These are phyloP conservation scores for Claviceps monticola DNA, from an alignment of 2,329 filamentous ascomycete species.

Conservation along the genomic window DNA sequence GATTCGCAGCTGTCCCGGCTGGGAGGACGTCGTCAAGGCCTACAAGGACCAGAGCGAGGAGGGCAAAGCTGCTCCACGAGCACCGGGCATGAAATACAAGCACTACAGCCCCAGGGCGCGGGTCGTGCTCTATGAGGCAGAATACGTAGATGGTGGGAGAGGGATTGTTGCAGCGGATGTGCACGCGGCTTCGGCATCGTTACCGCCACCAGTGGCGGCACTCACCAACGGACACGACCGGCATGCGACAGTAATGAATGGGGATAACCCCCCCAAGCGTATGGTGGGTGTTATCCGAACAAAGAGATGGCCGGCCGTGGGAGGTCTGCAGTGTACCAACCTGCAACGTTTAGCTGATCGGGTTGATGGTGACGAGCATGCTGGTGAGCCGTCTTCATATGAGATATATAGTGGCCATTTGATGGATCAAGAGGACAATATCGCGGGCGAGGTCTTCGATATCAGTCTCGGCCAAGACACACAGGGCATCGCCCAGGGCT, in stretches of 20 bases:
- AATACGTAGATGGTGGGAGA: slow-evolving; percentile 18
- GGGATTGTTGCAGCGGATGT: slow-evolving; percentile 25
- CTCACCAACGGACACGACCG: slow-evolving; percentile 4
- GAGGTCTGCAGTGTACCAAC: slow-evolving; percentile 22
- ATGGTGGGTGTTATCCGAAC: slow-evolving; percentile 42
- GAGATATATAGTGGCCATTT: slow-evolving; percentile 29
- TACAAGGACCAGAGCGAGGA: slow-evolving; percentile 66
- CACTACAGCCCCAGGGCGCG: slow-evolving; percentile 88
- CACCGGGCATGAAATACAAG: slow-evolving; percentile 97
- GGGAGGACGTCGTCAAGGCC: slow-evolving; percentile 63
- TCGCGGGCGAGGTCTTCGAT: slow-evolving; percentile 42
- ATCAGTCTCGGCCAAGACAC: slow-evolving; percentile 59
- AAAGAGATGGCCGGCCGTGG: slow-evolving; percentile 33
- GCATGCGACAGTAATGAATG: slow-evolving; percentile 8
- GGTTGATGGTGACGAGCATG: slow-evolving; percentile 1
- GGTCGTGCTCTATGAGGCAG: slow-evolving; percentile 67
- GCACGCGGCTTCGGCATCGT: slow-evolving; percentile 7
- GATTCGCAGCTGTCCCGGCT: slow-evolving; percentile 59
- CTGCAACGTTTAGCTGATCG: slow-evolving; percentile 12
- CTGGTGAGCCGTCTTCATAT: slow-evolving; percentile 19
- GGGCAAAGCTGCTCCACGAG: slow-evolving; percentile 54
- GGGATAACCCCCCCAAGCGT: slow-evolving; percentile 12
- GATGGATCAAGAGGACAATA: slow-evolving; percentile 16
- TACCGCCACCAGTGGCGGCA: background rate
- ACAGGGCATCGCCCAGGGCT: slow-evolving; percentile 63